Evolutionary conservation across 2,329 filamentous ascomycete genomes (phyloP).

Genomic region (Alternaria consortialis): DNA sequence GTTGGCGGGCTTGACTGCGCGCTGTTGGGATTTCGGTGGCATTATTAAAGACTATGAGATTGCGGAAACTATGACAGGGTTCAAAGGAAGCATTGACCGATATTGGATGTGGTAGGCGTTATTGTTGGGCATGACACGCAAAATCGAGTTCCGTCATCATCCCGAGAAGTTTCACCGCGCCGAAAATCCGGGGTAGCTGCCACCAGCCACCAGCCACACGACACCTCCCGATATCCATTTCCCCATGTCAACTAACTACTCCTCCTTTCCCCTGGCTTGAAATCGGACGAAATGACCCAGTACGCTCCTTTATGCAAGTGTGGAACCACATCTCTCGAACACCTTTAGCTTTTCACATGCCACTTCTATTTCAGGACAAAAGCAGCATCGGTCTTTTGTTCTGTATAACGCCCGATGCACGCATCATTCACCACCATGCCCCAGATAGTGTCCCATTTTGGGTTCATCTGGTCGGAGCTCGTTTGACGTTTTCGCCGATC

Average conservation of each 20-base stretch:
- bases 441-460: neutral
- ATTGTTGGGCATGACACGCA: neutral
- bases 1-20: slow-evolving; percentile 20
- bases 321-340: neutral
- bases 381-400: slow-evolving; percentile 4
- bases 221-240: neutral
- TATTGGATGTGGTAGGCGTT: neutral
- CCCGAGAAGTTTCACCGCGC: slow-evolving; percentile 17
- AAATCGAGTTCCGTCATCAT: slow-evolving; percentile 10
- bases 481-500: slow-evolving; percentile 23
- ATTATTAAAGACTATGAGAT: slow-evolving; percentile 15
- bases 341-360: slow-evolving; percentile 1
- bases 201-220: neutral
- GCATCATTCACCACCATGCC: slow-evolving; percentile 18
- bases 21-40: slow-evolving; percentile 33
- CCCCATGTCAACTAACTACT: neutral
- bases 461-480: slow-evolving; percentile 14
- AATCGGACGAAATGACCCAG: neutral
- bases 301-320: slow-evolving; percentile 3
- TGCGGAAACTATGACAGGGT: neutral
- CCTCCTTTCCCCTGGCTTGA: neutral
- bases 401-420: slow-evolving; percentile 11
- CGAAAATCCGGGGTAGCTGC: slow-evolving; percentile 16
- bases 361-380: slow-evolving; percentile 4
- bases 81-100: slow-evolving; percentile 5